Percentiles rank a stretch among this genome's conserved stretches.
Conservation (phyloP, 2,329 filamentous ascomycete genomes). For the Fusarium drepaniforme region DNA sequence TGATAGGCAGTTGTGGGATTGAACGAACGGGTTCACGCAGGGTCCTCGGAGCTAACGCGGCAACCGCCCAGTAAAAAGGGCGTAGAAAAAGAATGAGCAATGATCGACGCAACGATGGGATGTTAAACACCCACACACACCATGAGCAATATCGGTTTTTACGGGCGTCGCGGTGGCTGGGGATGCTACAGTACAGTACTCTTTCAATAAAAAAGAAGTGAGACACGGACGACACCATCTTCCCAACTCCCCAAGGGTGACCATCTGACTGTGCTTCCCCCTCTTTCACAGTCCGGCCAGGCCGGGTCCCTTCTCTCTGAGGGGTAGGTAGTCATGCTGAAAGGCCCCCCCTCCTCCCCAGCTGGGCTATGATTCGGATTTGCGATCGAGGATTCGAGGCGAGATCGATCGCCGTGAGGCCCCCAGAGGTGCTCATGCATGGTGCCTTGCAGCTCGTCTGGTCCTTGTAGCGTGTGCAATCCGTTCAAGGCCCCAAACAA, state of each 20-base stretch:
- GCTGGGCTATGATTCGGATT: conserved; percentile 44
- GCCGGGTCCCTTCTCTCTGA: conserved; percentile 9
- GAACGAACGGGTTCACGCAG: conserved; percentile 40
- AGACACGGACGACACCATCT: conserved; percentile 48
- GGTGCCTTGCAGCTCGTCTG: conserved; percentile 43
- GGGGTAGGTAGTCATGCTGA: conserved; percentile 45
- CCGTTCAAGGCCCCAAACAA: conserved; percentile 23
- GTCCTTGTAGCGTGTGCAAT: conserved; percentile 18
- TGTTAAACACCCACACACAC: not conserved
- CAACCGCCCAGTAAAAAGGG: conserved; percentile 35
- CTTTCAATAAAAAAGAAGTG: conserved; percentile 31
- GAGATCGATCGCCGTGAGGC: conserved; percentile 45
- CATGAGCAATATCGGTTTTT: conserved; percentile 6
- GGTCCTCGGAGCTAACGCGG: conserved; percentile 33
- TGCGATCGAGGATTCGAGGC: conserved; percentile 42
- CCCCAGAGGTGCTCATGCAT: conserved; percentile 34
- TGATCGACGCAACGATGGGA: conserved; percentile 16
- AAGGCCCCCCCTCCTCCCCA: not conserved
- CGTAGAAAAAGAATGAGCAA: not conserved
- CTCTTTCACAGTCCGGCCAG: conserved; percentile 37
- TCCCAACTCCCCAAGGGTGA: conserved; percentile 20
- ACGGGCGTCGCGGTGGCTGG: conserved; percentile 29
- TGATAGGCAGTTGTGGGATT: conserved; percentile 26
- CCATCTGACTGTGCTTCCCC: conserved; percentile 47
- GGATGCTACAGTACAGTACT: not conserved